Conservation (phyloP, 768 basidiomycete species). For the Suillus decipiens region DNA sequence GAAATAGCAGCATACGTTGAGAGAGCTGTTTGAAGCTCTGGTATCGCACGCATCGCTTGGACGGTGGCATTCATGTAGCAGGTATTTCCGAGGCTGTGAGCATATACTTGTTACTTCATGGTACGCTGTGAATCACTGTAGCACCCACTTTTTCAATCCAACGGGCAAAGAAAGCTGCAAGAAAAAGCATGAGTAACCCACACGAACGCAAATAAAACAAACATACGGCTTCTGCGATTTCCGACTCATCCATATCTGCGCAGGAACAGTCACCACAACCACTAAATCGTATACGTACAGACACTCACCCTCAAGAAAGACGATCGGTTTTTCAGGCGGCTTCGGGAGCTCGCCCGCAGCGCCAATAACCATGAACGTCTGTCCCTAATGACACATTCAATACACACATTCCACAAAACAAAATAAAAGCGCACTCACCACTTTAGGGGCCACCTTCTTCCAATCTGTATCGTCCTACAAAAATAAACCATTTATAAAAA, state of each 20-base stretch:
- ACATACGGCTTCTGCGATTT: conserved; percentile 78
- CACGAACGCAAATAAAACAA: not conserved
- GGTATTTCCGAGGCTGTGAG: conserved; percentile 80
- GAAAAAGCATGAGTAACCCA: not conserved
- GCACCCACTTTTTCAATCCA: conserved; percentile 70
- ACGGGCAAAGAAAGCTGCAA: conserved; percentile 75
- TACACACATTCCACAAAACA: not conserved
- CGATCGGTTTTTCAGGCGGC: conserved; percentile 73
- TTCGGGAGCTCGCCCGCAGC: conserved; percentile 91
- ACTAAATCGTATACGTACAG: not conserved
- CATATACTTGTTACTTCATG: not conserved
- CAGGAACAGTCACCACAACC: conserved; percentile 5
- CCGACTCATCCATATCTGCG: conserved; percentile 81
- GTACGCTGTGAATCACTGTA: not conserved
- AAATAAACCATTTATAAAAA: conserved; percentile 9
- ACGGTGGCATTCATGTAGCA: conserved; percentile 98
- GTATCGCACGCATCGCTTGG: conserved; percentile 91
- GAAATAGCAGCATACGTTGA: conserved; percentile 43
- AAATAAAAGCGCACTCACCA: conserved; percentile 45
- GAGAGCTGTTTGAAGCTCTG: conserved; percentile 81
- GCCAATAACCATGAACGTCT: conserved; percentile 92
- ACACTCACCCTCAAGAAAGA: conserved; percentile 80
- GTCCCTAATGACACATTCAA: conserved; percentile 53
- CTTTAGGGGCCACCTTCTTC: conserved; percentile 81
- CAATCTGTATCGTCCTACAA: conserved; percentile 83